Percentiles rank a stretch among this genome's conserved stretches.
These are phyloP conservation scores for Neurospora intermedia DNA, from an alignment of 495 filamentous ascomycete species.

Conservation along the genomic window DNA sequence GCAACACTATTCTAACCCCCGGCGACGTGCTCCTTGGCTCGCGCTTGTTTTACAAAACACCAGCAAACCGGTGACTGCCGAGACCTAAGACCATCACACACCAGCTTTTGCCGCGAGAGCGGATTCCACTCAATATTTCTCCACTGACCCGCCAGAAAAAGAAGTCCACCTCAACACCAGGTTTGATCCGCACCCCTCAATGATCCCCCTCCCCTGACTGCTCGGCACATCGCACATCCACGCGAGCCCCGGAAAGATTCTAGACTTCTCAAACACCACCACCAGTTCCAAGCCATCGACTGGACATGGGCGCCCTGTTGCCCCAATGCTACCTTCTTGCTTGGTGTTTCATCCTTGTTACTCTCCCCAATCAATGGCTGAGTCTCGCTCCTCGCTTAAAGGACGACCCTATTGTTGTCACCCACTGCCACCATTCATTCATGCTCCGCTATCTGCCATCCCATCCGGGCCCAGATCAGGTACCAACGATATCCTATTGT, in stretches of 20 bases:
- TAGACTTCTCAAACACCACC: not conserved
- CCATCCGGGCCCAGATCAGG: not conserved
- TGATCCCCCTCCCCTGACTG: too few relatives aligned
- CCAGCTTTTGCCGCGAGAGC: not conserved
- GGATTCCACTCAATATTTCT: not conserved
- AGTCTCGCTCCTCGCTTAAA: not conserved
- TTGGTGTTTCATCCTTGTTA: not conserved
- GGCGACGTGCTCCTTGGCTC: not conserved
- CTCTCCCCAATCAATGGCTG: not conserved
- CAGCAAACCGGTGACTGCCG: not conserved
- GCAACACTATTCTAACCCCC: not conserved
- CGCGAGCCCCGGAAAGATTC: not conserved
- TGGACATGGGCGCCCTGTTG: not conserved
- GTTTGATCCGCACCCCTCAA: too few relatives aligned
- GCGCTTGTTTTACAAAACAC: not conserved
- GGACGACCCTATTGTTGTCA: not conserved
- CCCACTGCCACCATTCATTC: not conserved
- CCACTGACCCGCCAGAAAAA: too few relatives aligned
- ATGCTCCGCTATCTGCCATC: not conserved
- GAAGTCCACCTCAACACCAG: too few relatives aligned
- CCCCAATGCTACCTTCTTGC: not conserved
- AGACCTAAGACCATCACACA: not conserved
- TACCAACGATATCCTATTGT: not conserved
- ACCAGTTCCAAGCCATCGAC: not conserved
- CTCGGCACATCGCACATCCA: not conserved